Base-by-base conservation (phyloP, 2,329 filamentous ascomycete species). In the Beauveria rudraprayagi region DNA sequence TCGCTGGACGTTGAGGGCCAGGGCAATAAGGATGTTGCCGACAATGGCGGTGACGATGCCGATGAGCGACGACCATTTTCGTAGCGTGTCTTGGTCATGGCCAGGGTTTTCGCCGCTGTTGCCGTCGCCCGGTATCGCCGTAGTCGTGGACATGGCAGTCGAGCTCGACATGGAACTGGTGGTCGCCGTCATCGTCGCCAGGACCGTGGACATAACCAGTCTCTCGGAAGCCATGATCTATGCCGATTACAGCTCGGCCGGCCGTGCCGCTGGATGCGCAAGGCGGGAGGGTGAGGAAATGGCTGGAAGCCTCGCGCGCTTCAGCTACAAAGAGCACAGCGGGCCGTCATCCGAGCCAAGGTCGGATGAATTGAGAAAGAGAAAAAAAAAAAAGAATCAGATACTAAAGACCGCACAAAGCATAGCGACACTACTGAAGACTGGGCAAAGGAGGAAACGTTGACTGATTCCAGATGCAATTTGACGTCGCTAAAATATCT, bases 1-100 rank as follows among this genome's bases (percentile, higher is more conserved):
- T 66, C 94, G 86, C 75, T 99, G 94, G 55, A 95, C 93, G 71
- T 99, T 99, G 63, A 99, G 84, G 14, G 94, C 94, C 65, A 99
- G 86, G 1, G 93, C 96, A 66, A 99, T 97, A 58, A 99, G 82
- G 40, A 97, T 79, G 70, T 99, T 99, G 61, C 94, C 94, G 56
- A 89, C 83, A 69, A 99, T 95, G 56, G 94, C 92, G 3, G 92
- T 96, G 59, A 93, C 76, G 69, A 99, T 97, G 67, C 94, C 94
- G 70, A 99, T 97, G 59, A 97, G 79, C 28, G 92, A 95, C 52
- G 92, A 96, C 92, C 93, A 97, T 72, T 87, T 79, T 65, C 83
- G 80, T 26, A 87, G 73, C 9, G 80, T 77, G 58, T 81, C 77
- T 52, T 77, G 78, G 37, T 74, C 71, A 41, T 76, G 70, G 43